Conservation (phyloP, 2,329 filamentous ascomycete genomes). For the Chrysoporthe puriensis region DNA sequence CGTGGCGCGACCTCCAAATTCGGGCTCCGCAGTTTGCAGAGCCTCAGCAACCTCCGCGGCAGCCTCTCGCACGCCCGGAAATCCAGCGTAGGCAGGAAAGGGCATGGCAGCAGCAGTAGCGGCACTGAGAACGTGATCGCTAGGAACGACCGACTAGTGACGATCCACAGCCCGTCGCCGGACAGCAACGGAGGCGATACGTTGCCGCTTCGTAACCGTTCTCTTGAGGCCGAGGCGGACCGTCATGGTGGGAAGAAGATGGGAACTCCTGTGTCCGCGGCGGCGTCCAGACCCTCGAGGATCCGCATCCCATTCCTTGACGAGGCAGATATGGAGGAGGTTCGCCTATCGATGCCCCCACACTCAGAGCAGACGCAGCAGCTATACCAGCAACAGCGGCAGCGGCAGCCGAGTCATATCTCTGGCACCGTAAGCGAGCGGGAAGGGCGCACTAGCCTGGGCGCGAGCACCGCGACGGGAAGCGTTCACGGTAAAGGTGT, state of each 20-base stretch:
- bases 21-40: conserved; percentile 8
- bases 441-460: neutral
- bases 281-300: neutral
- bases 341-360: neutral
- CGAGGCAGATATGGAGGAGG: neutral
- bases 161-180: neutral
- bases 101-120: neutral
- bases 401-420: neutral
- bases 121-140: neutral
- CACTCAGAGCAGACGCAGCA: neutral
- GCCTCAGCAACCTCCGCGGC: conserved; percentile 14
- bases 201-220: neutral
- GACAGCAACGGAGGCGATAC: neutral
- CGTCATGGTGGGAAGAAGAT: neutral
- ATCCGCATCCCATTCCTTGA: neutral
- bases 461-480: neutral
- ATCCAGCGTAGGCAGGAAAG: neutral
- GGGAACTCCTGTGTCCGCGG: neutral
- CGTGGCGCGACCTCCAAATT: conserved; percentile 7
- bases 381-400: neutral
- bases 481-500: neutral
- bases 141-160: neutral
- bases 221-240: neutral
- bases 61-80: neutral
- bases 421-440: neutral